phyloP scores from a whole-genome alignment of 75 land plant species.

The Pinus tabuliformis region DNA sequence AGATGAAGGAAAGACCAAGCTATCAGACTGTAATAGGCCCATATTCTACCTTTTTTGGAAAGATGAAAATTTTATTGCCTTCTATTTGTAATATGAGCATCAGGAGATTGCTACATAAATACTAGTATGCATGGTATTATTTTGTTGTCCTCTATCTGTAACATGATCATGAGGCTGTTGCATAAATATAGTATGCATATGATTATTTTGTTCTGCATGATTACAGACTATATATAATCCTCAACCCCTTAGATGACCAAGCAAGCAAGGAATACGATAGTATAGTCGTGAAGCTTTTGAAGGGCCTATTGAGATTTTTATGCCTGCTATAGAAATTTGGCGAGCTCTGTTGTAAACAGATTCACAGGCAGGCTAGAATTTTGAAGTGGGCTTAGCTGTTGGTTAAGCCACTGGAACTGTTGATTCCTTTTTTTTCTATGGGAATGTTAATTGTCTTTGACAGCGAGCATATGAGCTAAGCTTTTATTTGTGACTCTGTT shows the following conservation, averaged over 20 bases:
- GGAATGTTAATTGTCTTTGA: too few species aligned
- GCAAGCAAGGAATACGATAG: not conserved
- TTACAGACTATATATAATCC: not conserved
- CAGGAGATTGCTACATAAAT: conserved; percentile 26
- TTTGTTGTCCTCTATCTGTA: conserved; percentile 19
- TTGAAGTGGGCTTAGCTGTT: not conserved
- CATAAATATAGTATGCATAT: conserved; percentile 12
- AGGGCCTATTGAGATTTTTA: not conserved
- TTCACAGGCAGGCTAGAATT: not conserved
- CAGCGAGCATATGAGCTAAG: too few species aligned
- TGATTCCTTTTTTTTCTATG: too few species aligned
- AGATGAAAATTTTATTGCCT: conserved; percentile 26
- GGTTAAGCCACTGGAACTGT: too few species aligned
- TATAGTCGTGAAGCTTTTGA: not conserved
- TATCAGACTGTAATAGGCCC: conserved; percentile 23
- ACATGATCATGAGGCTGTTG: conserved; percentile 21
- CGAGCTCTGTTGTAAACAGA: not conserved
- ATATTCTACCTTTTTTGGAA: conserved; percentile 21
- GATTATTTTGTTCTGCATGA: conserved; percentile 5
- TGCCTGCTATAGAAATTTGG: not conserved
- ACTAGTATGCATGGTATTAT: conserved; percentile 14
- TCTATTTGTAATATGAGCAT: conserved; percentile 21
- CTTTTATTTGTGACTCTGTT: too few species aligned
- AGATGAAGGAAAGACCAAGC: conserved; percentile 26
- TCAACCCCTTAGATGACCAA: not conserved